Base-by-base conservation (phyloP, 2,329 filamentous ascomycete genomes). In the Celoporthe dispersa region DNA sequence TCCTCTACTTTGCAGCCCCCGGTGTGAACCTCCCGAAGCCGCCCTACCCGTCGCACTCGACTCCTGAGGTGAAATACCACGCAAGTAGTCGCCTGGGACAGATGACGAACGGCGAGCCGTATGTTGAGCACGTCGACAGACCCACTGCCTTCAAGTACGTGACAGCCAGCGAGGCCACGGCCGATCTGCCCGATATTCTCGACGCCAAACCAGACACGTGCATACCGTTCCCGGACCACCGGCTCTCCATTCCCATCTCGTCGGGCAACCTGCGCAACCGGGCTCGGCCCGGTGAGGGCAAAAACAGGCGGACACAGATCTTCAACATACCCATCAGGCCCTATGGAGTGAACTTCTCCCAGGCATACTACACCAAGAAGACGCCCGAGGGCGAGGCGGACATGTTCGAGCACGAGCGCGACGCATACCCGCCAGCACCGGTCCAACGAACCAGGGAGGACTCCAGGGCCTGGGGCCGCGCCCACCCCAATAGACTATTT, bases 1-100 rank as follows among this genome's bases (percentile, higher is more conserved):
- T 97, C 71, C 83, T 96, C 1, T 82, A 86, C 2, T 91, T 94
- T 71, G 87, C 92, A 0, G 91, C 91, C 0, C 91, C 92, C 0
- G 90, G 89, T 0, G 79, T 87, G 3, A 78, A 77, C 1, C 85
- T 91, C 0, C 87, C 92, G 0, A 76, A 80, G 0, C 80, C 83
- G 2, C 92, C 91, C 0, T 72, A 78, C 0, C 82, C 87, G 0
- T 92, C 91, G 0, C 92, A 95, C 75, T 86, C 86, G 0, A 88
- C 91, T 69, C 87, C 87, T 0, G 72, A 0, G 61, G 66, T 0
- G 79, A 76, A 76, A 0, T 73, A 59, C 1, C 12, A 72, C 0
- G 73, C 76, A 0, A 80, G n/a, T n/a, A n/a, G 35, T 2, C 39
- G 79, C 0, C 78, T 94, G 0, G 92, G 92, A 0, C 81, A 78